Base-by-base conservation (phyloP, 129 eudicot genomes). In the Erigeron canadensis region DNA sequence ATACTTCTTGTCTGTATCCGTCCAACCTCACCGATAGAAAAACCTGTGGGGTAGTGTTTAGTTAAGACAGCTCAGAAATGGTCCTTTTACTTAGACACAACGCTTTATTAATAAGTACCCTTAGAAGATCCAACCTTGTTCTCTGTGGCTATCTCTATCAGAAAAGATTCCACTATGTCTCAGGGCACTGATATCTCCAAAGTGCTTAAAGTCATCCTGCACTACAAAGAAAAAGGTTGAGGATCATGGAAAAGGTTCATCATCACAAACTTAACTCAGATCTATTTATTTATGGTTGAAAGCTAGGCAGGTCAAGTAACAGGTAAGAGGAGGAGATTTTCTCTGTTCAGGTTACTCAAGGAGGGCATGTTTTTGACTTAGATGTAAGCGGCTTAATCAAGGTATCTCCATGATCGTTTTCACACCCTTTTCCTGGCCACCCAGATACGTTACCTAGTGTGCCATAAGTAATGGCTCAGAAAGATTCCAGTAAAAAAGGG, bases 91-190 rank as follows among this genome's bases (percentile, higher is more conserved):
- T 61, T 60, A 16, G 67, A 69, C 51, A 69, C 13, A 1, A 55
- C 28, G 53, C 21, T 42, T 58, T 19, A 55, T 12, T 43, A 57
- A 53, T 13, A 17, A 16, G 50, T 81, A 87, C 98, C 96, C 76
- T 89, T 89, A 56, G 96, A 77, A 76, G 96, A 74, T 65, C 87
- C 96, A 0, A 87, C 63, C 78, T 87, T 89, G 58, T 78, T 93
- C 70, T 89, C 98, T 10, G 96, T 81, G 67, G 71, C 81, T 60
- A 86, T 85, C 78, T 83, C 78, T 8, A 91, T 83, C 66, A 89
- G 74, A 78, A 94, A 94, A n/a, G 98, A 94, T 64, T 89, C 98
- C 67, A 89, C 96, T 87, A 71, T 90, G 91, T 56, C 86, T 91
- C 57, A 90, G 82, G 75, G 91, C 67, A 65, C 82, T 77, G 71